Conservation (phyloP, 495 filamentous ascomycete species). For the Podospora pseudocomata region DNA sequence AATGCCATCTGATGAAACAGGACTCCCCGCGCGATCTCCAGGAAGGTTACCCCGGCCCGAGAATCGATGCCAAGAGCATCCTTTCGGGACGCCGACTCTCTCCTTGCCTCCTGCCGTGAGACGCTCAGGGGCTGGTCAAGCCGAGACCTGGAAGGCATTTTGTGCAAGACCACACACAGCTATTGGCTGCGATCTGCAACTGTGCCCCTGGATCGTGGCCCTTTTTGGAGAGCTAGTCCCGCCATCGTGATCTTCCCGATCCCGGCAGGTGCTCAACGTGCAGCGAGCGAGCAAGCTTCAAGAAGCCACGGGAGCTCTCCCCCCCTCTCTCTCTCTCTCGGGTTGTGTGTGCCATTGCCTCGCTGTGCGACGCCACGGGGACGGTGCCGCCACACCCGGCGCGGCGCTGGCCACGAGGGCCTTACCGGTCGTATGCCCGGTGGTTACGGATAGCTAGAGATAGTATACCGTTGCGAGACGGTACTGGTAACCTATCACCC, state of each 20-base stretch:
- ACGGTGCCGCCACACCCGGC: conserved; percentile 11
- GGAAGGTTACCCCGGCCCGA: background rate
- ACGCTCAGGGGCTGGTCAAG: background rate
- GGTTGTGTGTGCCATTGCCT: background rate
- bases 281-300: background rate
- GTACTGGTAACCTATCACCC: background rate
- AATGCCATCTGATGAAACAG: background rate
- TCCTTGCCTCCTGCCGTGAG: background rate
- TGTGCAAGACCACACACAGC: background rate
- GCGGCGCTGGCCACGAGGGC: background rate
- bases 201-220: background rate
- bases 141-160: background rate
- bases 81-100: background rate
- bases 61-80: background rate
- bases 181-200: background rate
- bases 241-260: background rate
- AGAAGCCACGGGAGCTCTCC: background rate
- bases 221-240: background rate
- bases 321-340: background rate
- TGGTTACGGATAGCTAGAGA: background rate
- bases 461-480: background rate
- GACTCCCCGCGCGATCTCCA: background rate
- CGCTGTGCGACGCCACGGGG: background rate
- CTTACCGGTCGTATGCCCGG: background rate
- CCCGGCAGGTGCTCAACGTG: background rate